A percentile compares a stretch with the other conserved stretches of the same genome.
phyloP scores from a whole-genome alignment of 306 rosid genomes.

The Cicer judaicum region DNA sequence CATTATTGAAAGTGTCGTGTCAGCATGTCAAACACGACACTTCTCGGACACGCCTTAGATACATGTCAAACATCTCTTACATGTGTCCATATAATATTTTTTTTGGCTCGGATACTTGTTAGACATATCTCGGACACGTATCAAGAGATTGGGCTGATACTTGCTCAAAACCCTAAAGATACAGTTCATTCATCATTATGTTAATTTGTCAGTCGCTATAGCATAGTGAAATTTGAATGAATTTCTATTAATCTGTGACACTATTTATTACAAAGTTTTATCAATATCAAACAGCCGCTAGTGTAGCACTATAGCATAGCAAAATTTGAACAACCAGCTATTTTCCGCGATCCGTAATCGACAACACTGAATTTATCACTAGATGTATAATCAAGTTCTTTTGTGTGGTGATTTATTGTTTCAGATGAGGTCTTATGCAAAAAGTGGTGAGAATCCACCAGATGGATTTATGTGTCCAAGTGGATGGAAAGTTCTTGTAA shows the following conservation, averaged over 20 bases:
- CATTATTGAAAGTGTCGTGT: background rate
- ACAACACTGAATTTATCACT: background rate
- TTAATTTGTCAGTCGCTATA: no score
- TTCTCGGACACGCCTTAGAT: background rate
- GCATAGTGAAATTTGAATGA: no score
- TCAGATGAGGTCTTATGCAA: conserved; percentile 91
- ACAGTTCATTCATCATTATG: background rate
- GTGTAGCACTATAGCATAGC: no score
- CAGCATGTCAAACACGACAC: background rate
- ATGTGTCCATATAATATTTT: background rate
- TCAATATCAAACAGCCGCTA: no score
- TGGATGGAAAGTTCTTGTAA: conserved; percentile 93
- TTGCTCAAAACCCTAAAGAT: background rate
- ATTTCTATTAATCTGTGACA: no score
- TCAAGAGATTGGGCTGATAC: background rate
- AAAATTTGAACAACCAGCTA: no score
- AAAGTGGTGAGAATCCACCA: conserved; percentile 87
- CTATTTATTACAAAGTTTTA: no score
- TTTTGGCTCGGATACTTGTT: background rate
- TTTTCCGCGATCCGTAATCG: no score
- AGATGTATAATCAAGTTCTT: background rate
- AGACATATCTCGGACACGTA: background rate
- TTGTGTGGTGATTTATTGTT: conserved; percentile 31
- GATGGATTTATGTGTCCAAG: conserved; percentile 97
- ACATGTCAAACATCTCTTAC: background rate